Base-by-base conservation (phyloP, 257 asterid genomes). In the Coffea canephora region DNA sequence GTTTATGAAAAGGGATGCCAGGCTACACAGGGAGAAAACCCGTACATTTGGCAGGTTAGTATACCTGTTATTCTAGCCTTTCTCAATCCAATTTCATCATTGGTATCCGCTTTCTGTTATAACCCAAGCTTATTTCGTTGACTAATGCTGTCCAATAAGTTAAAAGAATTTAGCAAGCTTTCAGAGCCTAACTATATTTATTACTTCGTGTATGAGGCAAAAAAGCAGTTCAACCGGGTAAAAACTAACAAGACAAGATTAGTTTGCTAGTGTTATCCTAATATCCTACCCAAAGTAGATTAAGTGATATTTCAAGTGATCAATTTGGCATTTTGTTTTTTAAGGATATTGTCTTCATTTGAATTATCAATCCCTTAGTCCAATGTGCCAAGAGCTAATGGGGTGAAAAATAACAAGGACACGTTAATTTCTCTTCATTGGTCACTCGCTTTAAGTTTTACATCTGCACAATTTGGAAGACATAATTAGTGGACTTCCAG, bases 11-110 rank as follows among this genome's bases (percentile, higher is more conserved):
- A 91, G 87, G 99, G 99, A 46, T 95, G 97, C 82, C 99, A 95
- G 72, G 97, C 99, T 71, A 95, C 98, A 54, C 95, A 90, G 85
- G 99, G 99, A 45, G 99, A 95, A 83, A 95, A 95, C 81, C 89
- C 99, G n/a, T 95, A 87, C 87, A 91, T 95, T 84, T 95, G 98
- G 98, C 99, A 95, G 98, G 99, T 93, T 86, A 54, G 88, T 82
- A 23, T 79, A 72, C 78, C 68, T 66, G 36, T 75, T 19, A 48
- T 19, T 71, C 31, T 34, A 14, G 41, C 64, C 46, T 8, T 65
- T 80, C 13, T 73, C 50, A 8, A 52, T 46, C 34, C 18, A 16
- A 34, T 54, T 50, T 31, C 68, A 41, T 34, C n/a, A 21, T 73
- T 73, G 48, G 7, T 27, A 16, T 13, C n/a, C 11, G n/a, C 23